Percentiles rank a stretch among this genome's conserved stretches.
Evolutionary conservation across 208 protist species (phyloP).

Genomic region (Acanthamoeba divionensis): DNA sequence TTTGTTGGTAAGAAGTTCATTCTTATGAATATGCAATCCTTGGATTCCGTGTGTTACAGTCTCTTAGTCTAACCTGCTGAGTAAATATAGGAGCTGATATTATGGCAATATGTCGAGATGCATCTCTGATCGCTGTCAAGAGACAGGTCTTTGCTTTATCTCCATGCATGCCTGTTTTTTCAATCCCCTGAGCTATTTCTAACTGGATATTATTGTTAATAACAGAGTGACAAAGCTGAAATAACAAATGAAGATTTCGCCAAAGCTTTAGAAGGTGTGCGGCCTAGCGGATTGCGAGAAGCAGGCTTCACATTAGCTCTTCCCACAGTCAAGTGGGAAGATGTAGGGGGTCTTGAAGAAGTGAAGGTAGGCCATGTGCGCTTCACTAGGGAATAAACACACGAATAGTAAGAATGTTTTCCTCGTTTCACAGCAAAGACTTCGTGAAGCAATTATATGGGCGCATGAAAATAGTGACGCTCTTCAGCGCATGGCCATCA

Average conservation of each 20-base stretch:
- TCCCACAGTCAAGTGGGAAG: background rate
- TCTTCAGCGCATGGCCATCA: background rate
- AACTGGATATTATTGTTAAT: background rate
- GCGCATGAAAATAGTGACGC: constrained; percentile 18
- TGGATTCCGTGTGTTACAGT: background rate
- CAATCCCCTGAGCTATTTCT: background rate
- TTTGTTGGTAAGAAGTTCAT: background rate
- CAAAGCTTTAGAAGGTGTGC: background rate
- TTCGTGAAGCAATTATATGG: constrained; percentile 23
- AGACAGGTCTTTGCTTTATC: background rate
- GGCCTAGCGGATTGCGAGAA: background rate
- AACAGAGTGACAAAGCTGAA: background rate
- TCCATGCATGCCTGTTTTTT: background rate
- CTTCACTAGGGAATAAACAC: background rate
- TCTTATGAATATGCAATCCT: background rate
- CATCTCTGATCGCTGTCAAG: background rate
- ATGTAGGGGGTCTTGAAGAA: constrained; percentile 11
- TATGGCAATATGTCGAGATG: constrained; percentile 35
- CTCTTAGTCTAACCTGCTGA: background rate
- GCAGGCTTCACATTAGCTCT: background rate
- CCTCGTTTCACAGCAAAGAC: background rate
- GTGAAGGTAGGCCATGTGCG: background rate
- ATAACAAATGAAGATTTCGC: background rate
- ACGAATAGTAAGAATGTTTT: background rate
- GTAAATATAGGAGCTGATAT: background rate